phyloP scores from a whole-genome alignment of 1,139 yeast genomes.

The Pichia sp. region DNA sequence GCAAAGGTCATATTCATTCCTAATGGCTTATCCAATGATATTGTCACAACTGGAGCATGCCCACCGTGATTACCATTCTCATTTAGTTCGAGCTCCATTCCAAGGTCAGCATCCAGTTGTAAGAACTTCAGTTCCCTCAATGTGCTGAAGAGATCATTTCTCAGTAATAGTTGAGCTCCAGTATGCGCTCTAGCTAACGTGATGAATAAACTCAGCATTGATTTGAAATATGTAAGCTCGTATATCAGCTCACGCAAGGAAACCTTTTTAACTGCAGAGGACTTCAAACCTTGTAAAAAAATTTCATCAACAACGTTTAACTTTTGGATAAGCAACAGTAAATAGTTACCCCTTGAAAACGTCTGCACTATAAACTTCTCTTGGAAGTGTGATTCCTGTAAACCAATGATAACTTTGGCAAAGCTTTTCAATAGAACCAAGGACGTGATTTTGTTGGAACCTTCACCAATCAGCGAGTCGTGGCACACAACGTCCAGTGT shows the following conservation, averaged over 20 bases:
- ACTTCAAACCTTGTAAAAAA: constrained; percentile 31
- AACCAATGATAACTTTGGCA: constrained; percentile 47
- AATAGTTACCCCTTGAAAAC: constrained; percentile 57
- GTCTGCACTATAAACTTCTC: constrained; percentile 54
- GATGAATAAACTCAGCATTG: constrained; percentile 60
- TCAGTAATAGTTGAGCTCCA: constrained; percentile 74
- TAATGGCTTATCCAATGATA: constrained; percentile 48
- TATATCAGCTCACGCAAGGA: constrained; percentile 50
- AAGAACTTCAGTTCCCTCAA: constrained; percentile 54
- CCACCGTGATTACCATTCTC: constrained; percentile 9
- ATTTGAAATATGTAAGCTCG: constrained; percentile 71
- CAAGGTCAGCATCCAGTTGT: constrained; percentile 73
- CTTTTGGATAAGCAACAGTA: constrained; percentile 58
- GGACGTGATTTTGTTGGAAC: constrained; percentile 70
- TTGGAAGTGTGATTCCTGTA: constrained; percentile 25
- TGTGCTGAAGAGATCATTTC: constrained; percentile 62
- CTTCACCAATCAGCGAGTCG: constrained; percentile 79
- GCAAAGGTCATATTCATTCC: constrained; percentile 10
- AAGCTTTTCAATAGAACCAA: constrained; percentile 65
- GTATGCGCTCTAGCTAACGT: constrained; percentile 67
- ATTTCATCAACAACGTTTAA: constrained; percentile 64
- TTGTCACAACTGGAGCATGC: constrained; percentile 32
- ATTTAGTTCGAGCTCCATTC: constrained; percentile 40
- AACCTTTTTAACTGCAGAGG: constrained; percentile 22
- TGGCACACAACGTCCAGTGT: constrained; percentile 60